Percentiles rank a stretch among this genome's conserved stretches.
Evolutionary conservation across 352 stramenopile species (phyloP).

Genomic region (Pythium pyrilobum): DNA sequence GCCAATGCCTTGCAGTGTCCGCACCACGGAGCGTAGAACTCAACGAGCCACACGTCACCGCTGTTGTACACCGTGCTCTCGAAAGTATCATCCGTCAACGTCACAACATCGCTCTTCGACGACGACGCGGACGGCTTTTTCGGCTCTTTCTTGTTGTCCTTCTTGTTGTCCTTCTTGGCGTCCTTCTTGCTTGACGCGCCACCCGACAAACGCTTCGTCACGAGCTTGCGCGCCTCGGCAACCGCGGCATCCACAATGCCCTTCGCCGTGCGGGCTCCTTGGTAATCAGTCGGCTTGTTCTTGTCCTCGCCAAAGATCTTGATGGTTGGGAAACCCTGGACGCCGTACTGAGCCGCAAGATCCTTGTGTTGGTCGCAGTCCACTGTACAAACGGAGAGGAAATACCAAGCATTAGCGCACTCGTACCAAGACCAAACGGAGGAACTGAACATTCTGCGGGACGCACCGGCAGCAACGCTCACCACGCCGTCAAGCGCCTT

Average conservation of each 20-base stretch:
- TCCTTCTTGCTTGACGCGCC: constrained; percentile 36
- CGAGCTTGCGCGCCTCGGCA: constrained; percentile 57
- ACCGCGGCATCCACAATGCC: constrained; percentile 84
- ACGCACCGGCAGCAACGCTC: constrained; percentile 74
- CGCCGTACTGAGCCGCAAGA: constrained; percentile 82
- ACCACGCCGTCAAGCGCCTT: constrained; percentile 86
- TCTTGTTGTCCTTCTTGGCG: constrained; percentile 31
- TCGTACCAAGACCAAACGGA: too few relatives aligned
- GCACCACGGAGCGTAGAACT: constrained; percentile 93
- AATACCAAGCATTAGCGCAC: neutral
- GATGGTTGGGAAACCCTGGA: constrained; percentile 93
- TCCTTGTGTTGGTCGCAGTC: constrained; percentile 80
- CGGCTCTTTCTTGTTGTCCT: constrained; percentile 40
- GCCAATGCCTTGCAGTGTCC: constrained; percentile 90
- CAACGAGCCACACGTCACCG: constrained; percentile 87
- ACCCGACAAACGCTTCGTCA: constrained; percentile 73
- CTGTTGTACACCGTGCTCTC: constrained; percentile 88
- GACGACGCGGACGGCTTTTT: constrained; percentile 25
- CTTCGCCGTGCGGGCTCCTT: constrained; percentile 74
- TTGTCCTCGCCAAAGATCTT: constrained; percentile 91
- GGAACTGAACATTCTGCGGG: too few relatives aligned
- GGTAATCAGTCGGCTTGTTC: constrained; percentile 65
- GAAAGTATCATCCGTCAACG: constrained; percentile 90
- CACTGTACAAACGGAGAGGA: constrained; percentile 22
- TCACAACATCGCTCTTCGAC: constrained; percentile 71